These are phyloP conservation scores for Parastagonospora nodorum DNA, from an alignment of 2,329 filamentous ascomycete species.

Conservation along the genomic window DNA sequence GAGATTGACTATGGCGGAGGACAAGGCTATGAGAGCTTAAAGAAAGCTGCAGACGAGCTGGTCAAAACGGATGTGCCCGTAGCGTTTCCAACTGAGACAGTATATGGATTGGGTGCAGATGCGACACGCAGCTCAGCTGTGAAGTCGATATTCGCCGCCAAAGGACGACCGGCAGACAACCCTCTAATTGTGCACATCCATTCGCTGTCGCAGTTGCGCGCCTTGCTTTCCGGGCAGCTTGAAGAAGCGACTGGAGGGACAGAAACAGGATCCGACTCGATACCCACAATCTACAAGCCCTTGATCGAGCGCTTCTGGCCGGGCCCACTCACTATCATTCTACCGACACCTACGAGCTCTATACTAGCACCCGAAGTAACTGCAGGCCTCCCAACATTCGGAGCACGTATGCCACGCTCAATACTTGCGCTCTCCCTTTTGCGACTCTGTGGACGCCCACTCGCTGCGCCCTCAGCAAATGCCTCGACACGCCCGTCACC, in stretches of 20 bases:
- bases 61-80: constrained; percentile 74
- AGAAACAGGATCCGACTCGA: constrained; percentile 44
- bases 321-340: constrained; percentile 86
- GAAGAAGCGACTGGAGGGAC: background rate
- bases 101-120: constrained; percentile 96
- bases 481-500: constrained; percentile 92
- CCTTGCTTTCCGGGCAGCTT: constrained; percentile 55
- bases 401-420: constrained; percentile 85
- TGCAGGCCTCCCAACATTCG: constrained; percentile 81
- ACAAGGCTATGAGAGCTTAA: constrained; percentile 59
- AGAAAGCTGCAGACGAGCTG: constrained; percentile 69
- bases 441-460: constrained; percentile 72
- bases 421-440: constrained; percentile 89
- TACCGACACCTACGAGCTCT: constrained; percentile 74
- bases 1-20: constrained; percentile 43
- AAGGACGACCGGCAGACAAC: constrained; percentile 90
- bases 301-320: constrained; percentile 90
- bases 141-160: constrained; percentile 88
- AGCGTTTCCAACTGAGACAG: constrained; percentile 96
- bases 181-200: constrained; percentile 92
- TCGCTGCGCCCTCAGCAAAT: constrained; percentile 93
- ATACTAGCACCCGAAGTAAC: constrained; percentile 89
- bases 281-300: constrained; percentile 77
- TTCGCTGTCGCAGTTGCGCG: constrained; percentile 76
- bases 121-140: constrained; percentile 85